These are phyloP conservation scores for Fusarium anguioides DNA, from an alignment of 2,329 filamentous ascomycete genomes.

Conservation along the genomic window DNA sequence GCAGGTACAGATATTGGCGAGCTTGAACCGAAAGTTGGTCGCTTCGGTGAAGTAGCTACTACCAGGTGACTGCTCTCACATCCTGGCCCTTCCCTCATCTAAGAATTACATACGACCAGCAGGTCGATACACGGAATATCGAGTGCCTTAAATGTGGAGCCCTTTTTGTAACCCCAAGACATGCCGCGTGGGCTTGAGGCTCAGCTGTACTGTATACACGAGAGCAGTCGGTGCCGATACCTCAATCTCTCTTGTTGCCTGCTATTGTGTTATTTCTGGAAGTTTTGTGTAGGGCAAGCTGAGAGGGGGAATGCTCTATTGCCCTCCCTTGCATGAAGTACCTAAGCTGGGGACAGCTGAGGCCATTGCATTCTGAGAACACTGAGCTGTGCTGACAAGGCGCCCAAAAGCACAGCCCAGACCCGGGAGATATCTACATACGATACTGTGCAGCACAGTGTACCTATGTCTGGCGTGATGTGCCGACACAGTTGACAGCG, in stretches of 20 bases:
- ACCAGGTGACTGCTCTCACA: neutral
- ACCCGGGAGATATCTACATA: neutral
- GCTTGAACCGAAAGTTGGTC: neutral
- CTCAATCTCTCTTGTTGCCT: slow-evolving; percentile 2
- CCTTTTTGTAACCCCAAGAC: neutral
- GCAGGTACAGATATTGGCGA: slow-evolving; percentile 24
- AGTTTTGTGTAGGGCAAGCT: slow-evolving; percentile 4
- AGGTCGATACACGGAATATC: neutral
- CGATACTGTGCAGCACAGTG: neutral
- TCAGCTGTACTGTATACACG: slow-evolving; percentile 9
- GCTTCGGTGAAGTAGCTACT: neutral
- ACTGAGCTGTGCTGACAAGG: neutral
- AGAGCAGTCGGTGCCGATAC: neutral
- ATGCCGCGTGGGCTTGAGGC: slow-evolving; percentile 25
- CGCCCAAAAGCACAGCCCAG: neutral
- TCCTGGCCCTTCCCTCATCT: too few species aligned
- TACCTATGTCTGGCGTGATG: neutral
- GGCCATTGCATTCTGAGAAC: neutral
- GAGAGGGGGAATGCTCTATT: slow-evolving; percentile 11
- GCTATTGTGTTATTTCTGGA: slow-evolving; percentile 20
- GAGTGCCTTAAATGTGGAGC: neutral
- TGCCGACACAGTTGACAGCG: slow-evolving; percentile 6
- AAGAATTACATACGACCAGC: neutral
- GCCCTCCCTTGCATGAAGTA: slow-evolving; percentile 15
- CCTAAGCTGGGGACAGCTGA: slow-evolving; percentile 19